Percentiles rank a stretch among this genome's conserved stretches.
Evolutionary conservation across 331 rosid genomes (phyloP).

Genomic region (Telfairia occidentalis): DNA sequence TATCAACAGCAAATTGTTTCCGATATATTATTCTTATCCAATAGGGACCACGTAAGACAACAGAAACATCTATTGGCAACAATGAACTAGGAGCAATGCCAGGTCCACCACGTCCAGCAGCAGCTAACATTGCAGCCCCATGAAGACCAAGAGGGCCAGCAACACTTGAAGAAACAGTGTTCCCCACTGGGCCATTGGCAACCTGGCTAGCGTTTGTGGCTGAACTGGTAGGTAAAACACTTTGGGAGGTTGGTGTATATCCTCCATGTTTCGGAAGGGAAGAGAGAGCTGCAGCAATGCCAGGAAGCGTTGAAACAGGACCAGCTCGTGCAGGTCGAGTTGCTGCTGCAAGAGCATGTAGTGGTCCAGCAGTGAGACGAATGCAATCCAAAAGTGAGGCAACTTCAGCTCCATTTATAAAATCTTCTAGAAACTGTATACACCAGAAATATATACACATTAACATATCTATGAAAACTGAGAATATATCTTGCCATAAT

Average conservation of each 20-base stretch:
- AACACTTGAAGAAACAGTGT: constrained; percentile 33
- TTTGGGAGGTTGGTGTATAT: constrained; percentile 56
- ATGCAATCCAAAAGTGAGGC: constrained; percentile 94
- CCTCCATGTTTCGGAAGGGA: constrained; percentile 69
- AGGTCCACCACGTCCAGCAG: constrained; percentile 92
- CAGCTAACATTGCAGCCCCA: constrained; percentile 64
- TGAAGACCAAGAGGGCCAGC: constrained; percentile 51
- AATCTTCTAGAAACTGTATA: constrained; percentile 88
- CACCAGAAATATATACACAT: constrained; percentile 7
- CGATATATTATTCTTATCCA: constrained; percentile 96
- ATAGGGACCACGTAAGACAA: constrained; percentile 93
- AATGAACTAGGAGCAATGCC: constrained; percentile 98
- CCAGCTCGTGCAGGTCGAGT: constrained; percentile 98
- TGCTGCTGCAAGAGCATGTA: constrained; percentile 95
- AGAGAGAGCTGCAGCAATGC: constrained; percentile 51
- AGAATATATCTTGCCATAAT: neutral
- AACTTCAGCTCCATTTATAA: constrained; percentile 96
- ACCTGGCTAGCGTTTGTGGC: constrained; percentile 40
- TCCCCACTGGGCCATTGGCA: constrained; percentile 42
- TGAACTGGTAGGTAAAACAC: constrained; percentile 48
- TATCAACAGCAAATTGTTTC: constrained; percentile 89
- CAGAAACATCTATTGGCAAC: constrained; percentile 97
- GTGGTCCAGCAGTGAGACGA: constrained; percentile 97
- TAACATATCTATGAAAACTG: neutral
- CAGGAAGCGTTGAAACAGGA: constrained; percentile 75